Evolutionary conservation across 2,329 filamentous ascomycete species (phyloP).

Genomic region (Lasiodiplodia sp.): DNA sequence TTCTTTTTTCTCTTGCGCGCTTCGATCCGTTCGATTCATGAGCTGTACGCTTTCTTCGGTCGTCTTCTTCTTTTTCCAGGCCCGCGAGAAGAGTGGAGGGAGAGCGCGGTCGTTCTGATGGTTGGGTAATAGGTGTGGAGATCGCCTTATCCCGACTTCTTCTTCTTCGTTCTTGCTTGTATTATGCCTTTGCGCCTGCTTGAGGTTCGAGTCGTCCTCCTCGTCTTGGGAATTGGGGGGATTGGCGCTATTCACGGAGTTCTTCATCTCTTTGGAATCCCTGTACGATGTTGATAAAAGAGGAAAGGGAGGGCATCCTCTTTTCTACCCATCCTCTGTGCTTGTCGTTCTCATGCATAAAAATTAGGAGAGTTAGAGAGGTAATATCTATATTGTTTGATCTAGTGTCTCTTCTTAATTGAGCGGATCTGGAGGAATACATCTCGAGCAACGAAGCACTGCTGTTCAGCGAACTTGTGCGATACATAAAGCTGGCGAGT

Average conservation of each 20-base stretch:
- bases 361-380: neutral
- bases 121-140: neutral
- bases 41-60: neutral
- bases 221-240: neutral
- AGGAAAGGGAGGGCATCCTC: neutral
- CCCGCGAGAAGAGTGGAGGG: neutral
- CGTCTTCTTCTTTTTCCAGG: neutral
- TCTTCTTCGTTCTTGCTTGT: neutral
- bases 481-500: no score
- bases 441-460: no score
- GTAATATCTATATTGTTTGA: neutral
- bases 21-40: neutral
- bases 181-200: neutral
- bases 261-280: neutral
- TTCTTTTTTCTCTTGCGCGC: neutral
- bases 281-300: neutral
- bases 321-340: neutral
- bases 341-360: neutral
- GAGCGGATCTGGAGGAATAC: no score
- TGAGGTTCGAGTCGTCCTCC: neutral
- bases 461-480: no score
- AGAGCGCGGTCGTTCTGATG: neutral
- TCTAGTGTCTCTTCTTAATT: neutral
- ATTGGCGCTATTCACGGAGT: neutral
- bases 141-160: neutral